These are phyloP conservation scores for Maudiozyma serrabonitensis DNA, from an alignment of 805 yeast genomes.

Conservation along the genomic window DNA sequence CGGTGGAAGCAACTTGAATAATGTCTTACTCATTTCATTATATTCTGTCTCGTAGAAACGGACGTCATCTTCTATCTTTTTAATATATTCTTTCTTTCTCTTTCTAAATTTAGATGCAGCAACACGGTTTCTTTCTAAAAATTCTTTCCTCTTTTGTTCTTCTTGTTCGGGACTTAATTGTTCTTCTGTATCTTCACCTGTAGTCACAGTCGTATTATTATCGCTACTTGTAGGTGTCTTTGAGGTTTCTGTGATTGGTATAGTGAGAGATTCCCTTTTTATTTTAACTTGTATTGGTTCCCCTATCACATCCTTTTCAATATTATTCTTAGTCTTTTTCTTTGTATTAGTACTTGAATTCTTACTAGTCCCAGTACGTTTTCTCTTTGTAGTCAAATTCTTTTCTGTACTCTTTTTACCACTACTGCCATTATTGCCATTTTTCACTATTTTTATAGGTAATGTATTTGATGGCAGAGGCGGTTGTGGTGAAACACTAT, in stretches of 20 bases:
- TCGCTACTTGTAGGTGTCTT: neutral
- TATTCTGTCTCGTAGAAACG: conserved; percentile 62
- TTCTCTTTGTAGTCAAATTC: neutral
- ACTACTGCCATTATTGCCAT: neutral
- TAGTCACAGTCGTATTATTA: neutral
- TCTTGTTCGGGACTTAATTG: conserved; percentile 51
- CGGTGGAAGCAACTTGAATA: neutral
- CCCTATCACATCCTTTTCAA: neutral
- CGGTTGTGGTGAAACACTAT: too few species aligned
- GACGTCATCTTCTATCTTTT: conserved; percentile 72
- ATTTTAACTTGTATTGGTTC: neutral
- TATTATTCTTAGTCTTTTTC: neutral
- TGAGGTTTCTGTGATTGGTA: neutral
- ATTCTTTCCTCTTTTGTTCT: conserved; percentile 54
- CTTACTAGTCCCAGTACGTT: neutral
- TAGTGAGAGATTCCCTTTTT: neutral
- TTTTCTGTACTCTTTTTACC: neutral
- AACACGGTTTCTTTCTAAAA: conserved; percentile 80
- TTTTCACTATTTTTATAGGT: neutral
- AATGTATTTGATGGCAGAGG: too few species aligned
- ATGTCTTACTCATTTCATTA: conserved; percentile 31
- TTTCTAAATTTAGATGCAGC: conserved; percentile 96
- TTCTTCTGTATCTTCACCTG: conserved; percentile 10
- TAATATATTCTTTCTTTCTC: conserved; percentile 81
- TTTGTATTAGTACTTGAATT: neutral